A percentile compares a stretch with the other conserved stretches of the same genome.
phyloP scores from a whole-genome alignment of 371 early-diverging fungal genomes.

The Mucor indicus region DNA sequence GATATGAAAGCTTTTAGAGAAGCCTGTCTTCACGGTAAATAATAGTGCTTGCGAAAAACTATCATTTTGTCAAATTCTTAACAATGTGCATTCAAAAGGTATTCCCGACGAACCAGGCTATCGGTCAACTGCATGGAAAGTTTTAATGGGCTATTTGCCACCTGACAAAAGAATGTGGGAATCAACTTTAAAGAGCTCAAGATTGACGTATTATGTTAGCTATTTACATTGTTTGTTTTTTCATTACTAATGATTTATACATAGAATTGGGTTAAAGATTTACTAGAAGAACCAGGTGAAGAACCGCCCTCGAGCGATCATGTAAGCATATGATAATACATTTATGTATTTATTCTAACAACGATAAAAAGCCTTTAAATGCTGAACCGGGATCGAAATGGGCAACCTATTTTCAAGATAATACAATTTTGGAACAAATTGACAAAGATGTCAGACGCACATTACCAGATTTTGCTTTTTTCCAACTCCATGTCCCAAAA shows the following conservation, averaged over 20 bases:
- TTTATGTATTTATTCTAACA: not conserved
- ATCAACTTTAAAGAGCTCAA: conserved; percentile 40
- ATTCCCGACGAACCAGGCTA: conserved; percentile 72
- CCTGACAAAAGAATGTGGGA: conserved; percentile 72
- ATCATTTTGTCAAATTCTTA: not conserved
- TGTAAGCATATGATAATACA: conserved; percentile 20
- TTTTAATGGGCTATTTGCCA: conserved; percentile 74
- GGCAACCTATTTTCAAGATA: conserved; percentile 58
- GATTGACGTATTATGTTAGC: conserved; percentile 66
- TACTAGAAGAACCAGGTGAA: conserved; percentile 49
- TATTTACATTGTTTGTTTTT: not conserved
- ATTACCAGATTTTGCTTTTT: conserved; percentile 79
- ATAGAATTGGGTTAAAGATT: conserved; percentile 57
- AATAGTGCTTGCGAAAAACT: not conserved
- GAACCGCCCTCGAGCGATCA: conserved; percentile 42
- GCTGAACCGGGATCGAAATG: conserved; percentile 44
- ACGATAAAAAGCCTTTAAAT: conserved; percentile 37
- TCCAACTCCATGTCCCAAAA: conserved; percentile 63
- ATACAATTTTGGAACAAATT: conserved; percentile 70
- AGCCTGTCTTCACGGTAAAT: conserved; percentile 49
- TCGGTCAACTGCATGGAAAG: conserved; percentile 71
- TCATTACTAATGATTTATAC: not conserved
- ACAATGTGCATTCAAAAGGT: conserved; percentile 37
- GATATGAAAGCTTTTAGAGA: conserved; percentile 51
- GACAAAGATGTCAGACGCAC: conserved; percentile 84